Conservation (phyloP, 169 alveolate species). For the Plasmodium ovale region DNA sequence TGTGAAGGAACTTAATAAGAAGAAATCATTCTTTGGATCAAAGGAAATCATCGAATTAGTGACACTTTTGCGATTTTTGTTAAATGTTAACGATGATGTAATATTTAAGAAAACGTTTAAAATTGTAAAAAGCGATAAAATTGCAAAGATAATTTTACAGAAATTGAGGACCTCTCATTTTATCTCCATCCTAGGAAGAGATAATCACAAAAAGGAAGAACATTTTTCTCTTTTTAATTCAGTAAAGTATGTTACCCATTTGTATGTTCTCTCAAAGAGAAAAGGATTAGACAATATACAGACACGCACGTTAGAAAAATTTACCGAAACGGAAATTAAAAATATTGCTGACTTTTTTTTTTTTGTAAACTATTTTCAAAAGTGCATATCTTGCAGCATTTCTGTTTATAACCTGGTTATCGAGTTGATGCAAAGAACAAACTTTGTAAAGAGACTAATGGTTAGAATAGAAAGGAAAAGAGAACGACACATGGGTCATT, state of each 20-base stretch:
- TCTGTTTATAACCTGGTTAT: constrained; percentile 51
- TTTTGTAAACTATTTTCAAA: constrained; percentile 35
- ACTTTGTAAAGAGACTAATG: constrained; percentile 13
- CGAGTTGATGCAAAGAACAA: constrained; percentile 17
- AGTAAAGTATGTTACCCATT: constrained; percentile 9
- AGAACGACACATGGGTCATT: neutral
- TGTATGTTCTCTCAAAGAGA: constrained; percentile 11
- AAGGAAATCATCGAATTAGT: constrained; percentile 54
- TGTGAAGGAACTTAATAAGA: constrained; percentile 44
- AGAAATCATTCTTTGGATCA: constrained; percentile 56
- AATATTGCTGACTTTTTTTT: constrained; percentile 50
- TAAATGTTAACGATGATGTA: constrained; percentile 49
- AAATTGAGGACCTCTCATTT: neutral
- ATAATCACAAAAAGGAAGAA: neutral
- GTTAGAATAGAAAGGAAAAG: constrained; percentile 7
- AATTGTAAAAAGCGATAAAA: constrained; percentile 38
- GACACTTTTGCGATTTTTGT: constrained; percentile 32
- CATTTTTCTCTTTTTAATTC: constrained; percentile 2
- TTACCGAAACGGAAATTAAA: constrained; percentile 43
- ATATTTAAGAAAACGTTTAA: constrained; percentile 52
- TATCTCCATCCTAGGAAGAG: neutral
- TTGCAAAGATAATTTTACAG: neutral
- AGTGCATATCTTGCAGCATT: neutral
- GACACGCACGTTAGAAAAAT: neutral
- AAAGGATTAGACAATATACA: neutral